phyloP scores from a whole-genome alignment of 2,329 filamentous ascomycete species.

The Monilinia aucupariae region DNA sequence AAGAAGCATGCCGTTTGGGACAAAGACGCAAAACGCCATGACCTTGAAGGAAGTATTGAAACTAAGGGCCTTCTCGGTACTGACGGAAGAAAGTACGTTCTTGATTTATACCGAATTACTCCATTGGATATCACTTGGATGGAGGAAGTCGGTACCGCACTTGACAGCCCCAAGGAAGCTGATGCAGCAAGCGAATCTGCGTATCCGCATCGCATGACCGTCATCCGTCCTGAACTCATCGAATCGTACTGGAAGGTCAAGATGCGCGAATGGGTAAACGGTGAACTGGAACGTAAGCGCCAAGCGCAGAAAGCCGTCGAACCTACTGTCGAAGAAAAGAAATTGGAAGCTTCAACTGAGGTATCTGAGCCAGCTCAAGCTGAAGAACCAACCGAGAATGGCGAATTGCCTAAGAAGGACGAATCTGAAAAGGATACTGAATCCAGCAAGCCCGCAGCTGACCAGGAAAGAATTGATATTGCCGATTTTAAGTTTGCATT shows the following conservation, averaged over 20 bases:
- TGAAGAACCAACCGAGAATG: background rate
- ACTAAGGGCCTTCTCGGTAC: constrained; percentile 97
- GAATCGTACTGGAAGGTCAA: constrained; percentile 79
- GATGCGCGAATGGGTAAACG: constrained; percentile 82
- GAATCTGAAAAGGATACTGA: constrained; percentile 24
- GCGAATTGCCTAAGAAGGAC: background rate
- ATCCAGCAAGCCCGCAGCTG: constrained; percentile 28
- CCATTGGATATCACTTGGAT: constrained; percentile 88
- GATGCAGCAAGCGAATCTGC: constrained; percentile 28
- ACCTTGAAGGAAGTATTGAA: constrained; percentile 92
- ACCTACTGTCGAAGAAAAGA: background rate
- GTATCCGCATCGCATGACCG: constrained; percentile 96
- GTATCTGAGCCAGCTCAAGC: constrained; percentile 7
- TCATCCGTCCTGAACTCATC: constrained; percentile 82
- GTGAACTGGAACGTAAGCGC: constrained; percentile 63
- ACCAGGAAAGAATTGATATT: constrained; percentile 68
- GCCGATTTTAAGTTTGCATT: constrained; percentile 81
- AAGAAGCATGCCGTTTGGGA: constrained; percentile 98
- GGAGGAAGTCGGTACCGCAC: constrained; percentile 61
- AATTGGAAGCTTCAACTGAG: background rate
- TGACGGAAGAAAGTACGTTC: constrained; percentile 93
- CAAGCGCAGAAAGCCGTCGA: constrained; percentile 35
- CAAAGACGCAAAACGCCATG: constrained; percentile 84
- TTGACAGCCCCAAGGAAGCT: constrained; percentile 35
- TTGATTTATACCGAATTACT: constrained; percentile 91